Conservation (phyloP, 208 protist genomes). For the Phytomonas sp. region DNA sequence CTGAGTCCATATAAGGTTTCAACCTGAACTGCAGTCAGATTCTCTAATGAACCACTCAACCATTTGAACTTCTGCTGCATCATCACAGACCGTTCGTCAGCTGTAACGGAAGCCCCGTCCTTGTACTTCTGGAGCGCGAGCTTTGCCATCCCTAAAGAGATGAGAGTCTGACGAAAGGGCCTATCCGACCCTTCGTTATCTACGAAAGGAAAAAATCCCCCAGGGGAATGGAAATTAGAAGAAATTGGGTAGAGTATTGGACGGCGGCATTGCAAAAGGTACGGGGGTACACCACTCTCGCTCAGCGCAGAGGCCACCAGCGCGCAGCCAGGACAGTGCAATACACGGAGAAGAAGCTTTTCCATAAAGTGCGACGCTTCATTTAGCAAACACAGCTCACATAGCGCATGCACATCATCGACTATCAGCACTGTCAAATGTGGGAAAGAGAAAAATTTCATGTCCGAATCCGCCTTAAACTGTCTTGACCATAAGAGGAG, state of each 20-base stretch:
- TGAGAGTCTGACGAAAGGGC: background rate
- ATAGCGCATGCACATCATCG: slow-evolving; percentile 50
- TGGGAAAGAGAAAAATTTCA: background rate
- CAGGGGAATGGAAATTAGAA: background rate
- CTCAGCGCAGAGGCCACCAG: slow-evolving; percentile 38
- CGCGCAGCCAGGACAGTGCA: slow-evolving; percentile 29
- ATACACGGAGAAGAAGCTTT: slow-evolving; percentile 16
- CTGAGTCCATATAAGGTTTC: slow-evolving; percentile 47
- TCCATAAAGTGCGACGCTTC: slow-evolving; percentile 19
- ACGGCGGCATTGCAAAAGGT: slow-evolving; percentile 17
- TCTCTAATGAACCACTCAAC: background rate
- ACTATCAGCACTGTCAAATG: slow-evolving; percentile 41
- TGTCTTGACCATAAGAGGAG: background rate
- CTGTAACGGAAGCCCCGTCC: background rate
- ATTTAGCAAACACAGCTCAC: slow-evolving; percentile 30
- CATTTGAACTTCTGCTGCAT: background rate
- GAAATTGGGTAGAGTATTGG: slow-evolving; percentile 27
- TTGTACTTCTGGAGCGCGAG: background rate
- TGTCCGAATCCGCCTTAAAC: background rate
- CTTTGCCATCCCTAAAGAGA: background rate
- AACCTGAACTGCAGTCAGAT: background rate
- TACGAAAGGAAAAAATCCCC: background rate
- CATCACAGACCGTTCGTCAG: background rate
- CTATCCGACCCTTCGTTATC: background rate
- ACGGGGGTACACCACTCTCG: slow-evolving; percentile 23